Evolutionary conservation across 805 yeast species (phyloP).

Genomic region (Suhomyces kilbournensis): DNA sequence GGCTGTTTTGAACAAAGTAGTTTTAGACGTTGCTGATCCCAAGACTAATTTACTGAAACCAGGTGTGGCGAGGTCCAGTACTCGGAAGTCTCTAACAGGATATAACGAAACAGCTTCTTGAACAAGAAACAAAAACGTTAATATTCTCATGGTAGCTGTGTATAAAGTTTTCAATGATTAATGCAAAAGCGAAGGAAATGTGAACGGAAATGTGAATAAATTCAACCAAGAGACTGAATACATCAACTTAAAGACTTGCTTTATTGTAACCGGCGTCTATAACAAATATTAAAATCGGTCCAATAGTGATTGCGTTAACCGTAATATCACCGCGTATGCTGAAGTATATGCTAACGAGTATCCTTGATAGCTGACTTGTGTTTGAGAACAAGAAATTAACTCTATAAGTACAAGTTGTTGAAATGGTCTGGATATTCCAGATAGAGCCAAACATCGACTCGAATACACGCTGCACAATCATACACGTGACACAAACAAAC

Average conservation of each 20-base stretch:
- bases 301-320: neutral
- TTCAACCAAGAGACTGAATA: neutral
- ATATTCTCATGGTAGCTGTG: neutral
- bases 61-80: constrained; percentile 2
- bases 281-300: neutral
- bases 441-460: neutral
- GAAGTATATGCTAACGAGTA: neutral
- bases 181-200: neutral
- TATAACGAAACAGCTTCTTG: constrained; percentile 1
- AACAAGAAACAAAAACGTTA: neutral
- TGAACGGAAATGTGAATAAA: no score
- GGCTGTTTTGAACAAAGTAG: neutral
- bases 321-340: neutral
- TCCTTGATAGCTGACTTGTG: neutral
- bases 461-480: neutral
- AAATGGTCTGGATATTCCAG: neutral
- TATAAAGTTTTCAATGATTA: neutral
- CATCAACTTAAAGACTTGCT: no score
- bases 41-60: neutral
- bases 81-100: constrained; percentile 14
- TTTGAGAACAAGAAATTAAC: neutral
- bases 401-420: neutral
- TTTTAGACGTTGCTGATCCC: neutral
- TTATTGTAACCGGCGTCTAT: neutral
- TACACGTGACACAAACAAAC: neutral